Conservation (phyloP, 2,329 filamentous ascomycete species). For the Cladophialophora immunda region DNA sequence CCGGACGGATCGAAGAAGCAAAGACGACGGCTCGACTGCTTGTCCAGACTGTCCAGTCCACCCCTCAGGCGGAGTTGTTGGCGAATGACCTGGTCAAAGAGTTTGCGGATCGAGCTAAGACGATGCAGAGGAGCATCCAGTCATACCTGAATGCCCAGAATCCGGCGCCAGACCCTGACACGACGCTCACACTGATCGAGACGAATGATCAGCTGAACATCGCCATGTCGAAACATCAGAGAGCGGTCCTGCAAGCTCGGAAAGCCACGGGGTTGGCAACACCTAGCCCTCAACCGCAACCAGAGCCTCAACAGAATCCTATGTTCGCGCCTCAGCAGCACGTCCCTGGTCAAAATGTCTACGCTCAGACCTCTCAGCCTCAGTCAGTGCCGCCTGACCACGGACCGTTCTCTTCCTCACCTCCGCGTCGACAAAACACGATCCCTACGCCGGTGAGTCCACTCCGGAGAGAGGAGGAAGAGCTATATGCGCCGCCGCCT, state of each 20-base stretch:
- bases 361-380: slow-evolving; percentile 15
- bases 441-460: slow-evolving; percentile 30
- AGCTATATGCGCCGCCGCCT: slow-evolving; percentile 34
- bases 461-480: slow-evolving; percentile 18
- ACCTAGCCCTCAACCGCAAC: slow-evolving; percentile 30
- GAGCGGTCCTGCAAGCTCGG: slow-evolving; percentile 72
- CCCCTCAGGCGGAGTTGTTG: slow-evolving; percentile 77
- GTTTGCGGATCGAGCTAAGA: slow-evolving; percentile 85
- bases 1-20: slow-evolving; percentile 86
- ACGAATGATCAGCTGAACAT: slow-evolving; percentile 90
- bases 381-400: slow-evolving; percentile 6
- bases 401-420: slow-evolving; percentile 28
- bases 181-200: slow-evolving; percentile 91
- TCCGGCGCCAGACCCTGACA: slow-evolving; percentile 88
- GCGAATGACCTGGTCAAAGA: slow-evolving; percentile 90
- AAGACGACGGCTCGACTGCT: slow-evolving; percentile 89
- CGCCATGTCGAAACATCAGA: slow-evolving; percentile 83
- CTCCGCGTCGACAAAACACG: slow-evolving; percentile 30
- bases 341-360: slow-evolving; percentile 36
- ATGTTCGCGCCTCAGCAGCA: slow-evolving; percentile 29
- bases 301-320: slow-evolving; percentile 18
- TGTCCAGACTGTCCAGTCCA: slow-evolving; percentile 89
- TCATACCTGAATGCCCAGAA: slow-evolving; percentile 82
- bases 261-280: slow-evolving; percentile 44
- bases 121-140: slow-evolving; percentile 82